These are phyloP conservation scores for Sporothrix phasma DNA, from an alignment of 2,329 filamentous ascomycete genomes.

Conservation along the genomic window DNA sequence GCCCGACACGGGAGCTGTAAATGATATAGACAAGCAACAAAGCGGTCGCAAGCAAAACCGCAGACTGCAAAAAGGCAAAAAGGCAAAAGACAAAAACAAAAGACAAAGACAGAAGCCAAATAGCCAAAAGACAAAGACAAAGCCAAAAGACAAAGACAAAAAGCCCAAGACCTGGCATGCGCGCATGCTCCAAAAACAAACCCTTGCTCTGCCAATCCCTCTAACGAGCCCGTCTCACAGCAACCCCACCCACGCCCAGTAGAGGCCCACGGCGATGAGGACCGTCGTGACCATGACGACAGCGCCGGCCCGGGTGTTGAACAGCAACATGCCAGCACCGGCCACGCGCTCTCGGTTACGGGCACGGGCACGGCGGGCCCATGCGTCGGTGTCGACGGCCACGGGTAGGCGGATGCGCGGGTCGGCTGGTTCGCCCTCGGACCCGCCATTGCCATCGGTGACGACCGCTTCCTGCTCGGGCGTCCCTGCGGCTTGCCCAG, in stretches of 20 bases:
- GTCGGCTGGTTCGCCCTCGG: conserved; percentile 20
- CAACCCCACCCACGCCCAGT: conserved; percentile 30
- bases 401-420: conserved; percentile 39
- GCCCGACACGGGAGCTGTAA: not conserved
- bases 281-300: conserved; percentile 35
- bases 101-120: too few relatives aligned
- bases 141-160: too few relatives aligned
- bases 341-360: conserved; percentile 37
- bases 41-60: not conserved
- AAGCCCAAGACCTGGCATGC: not conserved
- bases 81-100: too few relatives aligned
- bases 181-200: too few relatives aligned
- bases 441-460: not conserved
- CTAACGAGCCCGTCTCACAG: not conserved
- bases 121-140: too few relatives aligned
- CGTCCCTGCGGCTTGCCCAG: conserved; percentile 22
- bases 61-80: not conserved
- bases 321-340: conserved; percentile 46
- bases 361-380: conserved; percentile 40
- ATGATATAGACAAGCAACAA: not conserved
- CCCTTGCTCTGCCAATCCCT: not conserved
- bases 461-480: not conserved
- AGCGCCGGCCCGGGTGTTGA: conserved; percentile 43
- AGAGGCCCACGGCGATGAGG: conserved; percentile 33
- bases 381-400: conserved; percentile 44